A percentile compares a stretch with the other conserved stretches of the same genome.
Evolutionary conservation across 1,284 basidiomycete species (phyloP).

Genomic region (Ustilago nuda): DNA sequence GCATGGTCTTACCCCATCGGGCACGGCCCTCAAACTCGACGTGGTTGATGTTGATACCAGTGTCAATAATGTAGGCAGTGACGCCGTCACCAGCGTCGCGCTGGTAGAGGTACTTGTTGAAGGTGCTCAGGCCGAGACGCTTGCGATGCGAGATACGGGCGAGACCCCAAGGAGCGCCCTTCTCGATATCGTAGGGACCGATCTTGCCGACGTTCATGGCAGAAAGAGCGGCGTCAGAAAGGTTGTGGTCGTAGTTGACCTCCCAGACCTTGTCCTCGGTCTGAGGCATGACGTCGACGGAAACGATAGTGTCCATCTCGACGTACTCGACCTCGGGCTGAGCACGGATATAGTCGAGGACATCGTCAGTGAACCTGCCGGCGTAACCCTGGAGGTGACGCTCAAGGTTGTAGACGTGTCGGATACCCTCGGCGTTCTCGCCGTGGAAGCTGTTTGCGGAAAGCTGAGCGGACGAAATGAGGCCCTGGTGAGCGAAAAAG

Average conservation of each 20-base stretch:
- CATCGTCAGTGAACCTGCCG: slow-evolving; percentile 81
- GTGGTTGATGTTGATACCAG: slow-evolving; percentile 89
- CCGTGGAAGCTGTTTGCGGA: slow-evolving; percentile 55
- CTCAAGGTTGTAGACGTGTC: slow-evolving; percentile 64
- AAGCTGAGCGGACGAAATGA: slow-evolving; percentile 56
- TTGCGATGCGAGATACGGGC: slow-evolving; percentile 92
- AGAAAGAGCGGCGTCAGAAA: slow-evolving; percentile 73
- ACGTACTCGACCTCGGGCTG: slow-evolving; percentile 93
- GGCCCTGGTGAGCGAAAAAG: slow-evolving; percentile 59
- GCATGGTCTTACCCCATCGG: slow-evolving; percentile 68
- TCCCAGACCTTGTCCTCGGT: slow-evolving; percentile 59
- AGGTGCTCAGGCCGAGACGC: slow-evolving; percentile 83
- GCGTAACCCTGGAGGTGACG: slow-evolving; percentile 79
- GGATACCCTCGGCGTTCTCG: slow-evolving; percentile 51
- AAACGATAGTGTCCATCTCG: slow-evolving; percentile 78
- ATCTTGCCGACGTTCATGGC: slow-evolving; percentile 59
- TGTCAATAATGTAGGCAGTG: slow-evolving; percentile 80
- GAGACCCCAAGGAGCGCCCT: slow-evolving; percentile 91
- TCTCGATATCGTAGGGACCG: slow-evolving; percentile 73
- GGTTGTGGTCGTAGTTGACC: slow-evolving; percentile 74
- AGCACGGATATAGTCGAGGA: slow-evolving; percentile 82
- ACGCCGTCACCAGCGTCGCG: slow-evolving; percentile 85
- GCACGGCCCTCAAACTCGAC: slow-evolving; percentile 89
- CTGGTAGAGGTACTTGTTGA: slow-evolving; percentile 86
- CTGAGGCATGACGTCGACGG: slow-evolving; percentile 62